These are phyloP conservation scores for Aspergillus sp. DNA, from an alignment of 2,329 filamentous ascomycete species.

Conservation along the genomic window DNA sequence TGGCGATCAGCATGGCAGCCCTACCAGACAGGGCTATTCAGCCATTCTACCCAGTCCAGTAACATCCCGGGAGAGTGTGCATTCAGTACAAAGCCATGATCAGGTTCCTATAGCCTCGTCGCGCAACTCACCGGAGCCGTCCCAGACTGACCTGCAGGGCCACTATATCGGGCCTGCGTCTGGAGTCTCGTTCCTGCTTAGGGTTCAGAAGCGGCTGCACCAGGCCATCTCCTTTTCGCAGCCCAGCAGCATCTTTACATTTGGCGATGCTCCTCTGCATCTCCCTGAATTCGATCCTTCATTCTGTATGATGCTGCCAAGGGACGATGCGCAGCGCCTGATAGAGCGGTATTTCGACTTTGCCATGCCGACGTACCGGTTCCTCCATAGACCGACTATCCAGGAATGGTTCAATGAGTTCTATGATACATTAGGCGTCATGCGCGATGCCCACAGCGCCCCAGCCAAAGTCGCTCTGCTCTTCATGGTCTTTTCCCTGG, in stretches of 20 bases:
- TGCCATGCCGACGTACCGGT: slow-evolving; percentile 46
- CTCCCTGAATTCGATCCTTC: slow-evolving; percentile 44
- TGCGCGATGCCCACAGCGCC: slow-evolving; percentile 41
- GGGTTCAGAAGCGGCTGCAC: slow-evolving; percentile 21
- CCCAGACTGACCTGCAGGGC: slow-evolving; percentile 18
- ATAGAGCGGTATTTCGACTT: slow-evolving; percentile 46
- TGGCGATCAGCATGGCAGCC: neutral
- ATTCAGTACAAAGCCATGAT: neutral
- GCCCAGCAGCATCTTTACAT: slow-evolving; percentile 17
- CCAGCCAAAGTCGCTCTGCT: slow-evolving; percentile 29
- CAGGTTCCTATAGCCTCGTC: slow-evolving; percentile 1
- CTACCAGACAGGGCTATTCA: neutral
- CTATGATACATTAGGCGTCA: slow-evolving; percentile 39
- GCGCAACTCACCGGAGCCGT: slow-evolving; percentile 9
- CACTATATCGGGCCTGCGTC: slow-evolving; percentile 24
- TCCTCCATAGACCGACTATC: slow-evolving; percentile 46
- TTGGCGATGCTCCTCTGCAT: slow-evolving; percentile 44
- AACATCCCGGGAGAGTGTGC: neutral
- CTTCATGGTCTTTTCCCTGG: slow-evolving; percentile 9
- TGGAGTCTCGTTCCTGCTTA: slow-evolving; percentile 21
- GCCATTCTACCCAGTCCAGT: neutral
- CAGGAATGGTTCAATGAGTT: slow-evolving; percentile 47
- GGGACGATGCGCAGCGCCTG: slow-evolving; percentile 28
- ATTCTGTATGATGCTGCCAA: slow-evolving; percentile 44
- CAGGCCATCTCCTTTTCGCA: slow-evolving; percentile 1